A percentile compares a stretch with the other conserved stretches of the same genome.
These are phyloP conservation scores for Panaeolus cyanescens DNA, from an alignment of 768 basidiomycete genomes.

Conservation along the genomic window DNA sequence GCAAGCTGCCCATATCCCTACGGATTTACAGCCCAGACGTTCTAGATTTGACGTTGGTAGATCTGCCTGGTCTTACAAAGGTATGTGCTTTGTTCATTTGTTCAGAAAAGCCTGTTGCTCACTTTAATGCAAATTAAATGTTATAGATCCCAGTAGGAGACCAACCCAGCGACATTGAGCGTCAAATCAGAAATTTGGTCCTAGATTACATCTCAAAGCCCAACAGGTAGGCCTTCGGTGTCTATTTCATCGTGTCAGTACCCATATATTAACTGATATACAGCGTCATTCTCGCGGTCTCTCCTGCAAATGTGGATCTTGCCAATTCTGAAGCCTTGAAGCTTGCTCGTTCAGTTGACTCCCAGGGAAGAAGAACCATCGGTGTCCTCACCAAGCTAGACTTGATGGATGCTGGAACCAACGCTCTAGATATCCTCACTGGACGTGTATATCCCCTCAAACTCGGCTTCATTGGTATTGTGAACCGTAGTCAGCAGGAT, in stretches of 20 bases:
- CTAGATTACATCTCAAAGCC: conserved; percentile 95
- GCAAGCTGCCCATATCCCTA: conserved; percentile 92
- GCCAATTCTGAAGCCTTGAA: conserved; percentile 99
- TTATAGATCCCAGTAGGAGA: conserved; percentile 90
- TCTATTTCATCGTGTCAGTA: neutral
- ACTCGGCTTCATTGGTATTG: conserved; percentile 97
- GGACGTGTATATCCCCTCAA: conserved; percentile 98
- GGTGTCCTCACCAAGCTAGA: conserved; percentile 97
- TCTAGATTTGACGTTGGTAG: conserved; percentile 93
- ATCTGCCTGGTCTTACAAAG: conserved; percentile 96
- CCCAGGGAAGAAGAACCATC: conserved; percentile 94
- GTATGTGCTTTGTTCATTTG: conserved; percentile 39
- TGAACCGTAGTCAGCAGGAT: conserved; percentile 97
- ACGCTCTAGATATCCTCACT: conserved; percentile 93
- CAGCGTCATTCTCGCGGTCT: conserved; percentile 96
- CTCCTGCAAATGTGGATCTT: conserved; percentile 96
- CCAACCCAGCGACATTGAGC: conserved; percentile 97
- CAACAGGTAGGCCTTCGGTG: conserved; percentile 69
- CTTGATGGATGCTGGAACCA: conserved; percentile 99
- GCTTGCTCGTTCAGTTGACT: conserved; percentile 93
- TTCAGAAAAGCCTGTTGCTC: neutral
- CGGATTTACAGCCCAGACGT: conserved; percentile 96
- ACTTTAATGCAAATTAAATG: neutral
- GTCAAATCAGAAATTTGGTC: conserved; percentile 94
- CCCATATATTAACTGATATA: neutral